phyloP scores from a whole-genome alignment of 2,329 filamentous ascomycete genomes.

The Alternaria conjuncta region DNA sequence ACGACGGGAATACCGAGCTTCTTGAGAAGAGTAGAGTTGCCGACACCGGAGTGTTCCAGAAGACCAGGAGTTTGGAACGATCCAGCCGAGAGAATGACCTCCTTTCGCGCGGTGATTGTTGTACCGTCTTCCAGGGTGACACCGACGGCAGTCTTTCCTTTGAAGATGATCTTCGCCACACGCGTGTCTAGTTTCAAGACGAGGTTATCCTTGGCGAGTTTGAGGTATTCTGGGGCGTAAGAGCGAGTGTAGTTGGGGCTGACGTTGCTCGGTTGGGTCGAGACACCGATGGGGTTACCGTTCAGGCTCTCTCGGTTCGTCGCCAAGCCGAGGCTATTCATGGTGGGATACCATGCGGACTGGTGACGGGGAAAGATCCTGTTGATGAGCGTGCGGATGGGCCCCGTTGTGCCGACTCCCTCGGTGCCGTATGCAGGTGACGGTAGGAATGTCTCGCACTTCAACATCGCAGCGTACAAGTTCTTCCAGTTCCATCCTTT shows the following conservation, averaged over 20 bases:
- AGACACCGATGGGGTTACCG: conserved; percentile 60
- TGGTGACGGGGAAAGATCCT: conserved; percentile 54
- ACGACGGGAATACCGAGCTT: conserved; percentile 27
- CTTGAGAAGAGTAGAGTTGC: conserved; percentile 21
- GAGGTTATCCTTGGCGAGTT: conserved; percentile 53
- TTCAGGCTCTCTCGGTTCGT: conserved; percentile 55
- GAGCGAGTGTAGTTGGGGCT: conserved; percentile 57
- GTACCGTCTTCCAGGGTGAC: conserved; percentile 42
- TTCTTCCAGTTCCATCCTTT: conserved; percentile 43
- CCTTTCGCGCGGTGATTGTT: conserved; percentile 35
- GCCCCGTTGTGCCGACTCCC: conserved; percentile 40
- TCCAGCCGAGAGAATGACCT: conserved; percentile 38
- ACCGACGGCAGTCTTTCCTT: conserved; percentile 35
- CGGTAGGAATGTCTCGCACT: conserved; percentile 39
- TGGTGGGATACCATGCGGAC: conserved; percentile 53
- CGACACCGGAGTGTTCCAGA: conserved; percentile 36
- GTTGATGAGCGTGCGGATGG: conserved; percentile 49
- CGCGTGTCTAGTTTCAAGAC: conserved; percentile 46
- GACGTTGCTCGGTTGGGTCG: conserved; percentile 59
- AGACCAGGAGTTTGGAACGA: conserved; percentile 34
- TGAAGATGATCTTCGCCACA: conserved; percentile 50
- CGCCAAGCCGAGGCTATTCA: conserved; percentile 55
- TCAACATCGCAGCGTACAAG: conserved; percentile 42
- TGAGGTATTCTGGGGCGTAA: conserved; percentile 56
- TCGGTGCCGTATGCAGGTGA: conserved; percentile 33